Evolutionary conservation across 2,329 filamentous ascomycete species (phyloP), one percentile per base, ranked within the genome.

Genomic region (Camillea tinctor): DNA sequence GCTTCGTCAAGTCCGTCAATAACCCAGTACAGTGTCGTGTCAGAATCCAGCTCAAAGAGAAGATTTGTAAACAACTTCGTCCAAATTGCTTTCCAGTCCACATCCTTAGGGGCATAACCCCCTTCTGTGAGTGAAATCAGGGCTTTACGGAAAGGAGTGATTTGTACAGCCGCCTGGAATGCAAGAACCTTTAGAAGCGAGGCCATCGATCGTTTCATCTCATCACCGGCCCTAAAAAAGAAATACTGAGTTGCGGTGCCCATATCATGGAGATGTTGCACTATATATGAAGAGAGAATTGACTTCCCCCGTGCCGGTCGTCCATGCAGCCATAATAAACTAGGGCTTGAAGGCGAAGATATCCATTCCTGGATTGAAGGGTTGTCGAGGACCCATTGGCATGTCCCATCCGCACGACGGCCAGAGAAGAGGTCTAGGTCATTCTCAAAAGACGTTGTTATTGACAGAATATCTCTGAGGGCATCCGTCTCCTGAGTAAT

Each of bases 1-100:
- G 54, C 59, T 17, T 65, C 63, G 17, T 65, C 63, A 0, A 65
- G 50, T n/a, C 21, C 63, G 20, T 65, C 63, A 19, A 65, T 60
- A 11, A 65, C 50, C 63, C 61, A 65, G 52, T 63, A 65, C 20
- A 65, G 50, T 5, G 55, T 54, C 1, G 8, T 9, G 2, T 26
- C 9, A 3, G 52, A 44, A 1, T 60, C 56, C 13, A 40, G 21
- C 48, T 61, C 44, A 19, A 60, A 55, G 0, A 65, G 44, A 3
- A 57, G 19, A 7, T 56, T 53, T 4, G 49, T 49, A 15, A 63
- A 60, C 0, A 60, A 4, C 26, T 30, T 63, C 36, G 49, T 61
- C 61, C 63, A 65, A 15, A 55, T 60, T 5, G 60, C 22, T 20
- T 30, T 61, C 63, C 58, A 60, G 17, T 60, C 58, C 8, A n/a